Conservation (phyloP, 164 flowering plant species). For the Stephania japonica region DNA sequence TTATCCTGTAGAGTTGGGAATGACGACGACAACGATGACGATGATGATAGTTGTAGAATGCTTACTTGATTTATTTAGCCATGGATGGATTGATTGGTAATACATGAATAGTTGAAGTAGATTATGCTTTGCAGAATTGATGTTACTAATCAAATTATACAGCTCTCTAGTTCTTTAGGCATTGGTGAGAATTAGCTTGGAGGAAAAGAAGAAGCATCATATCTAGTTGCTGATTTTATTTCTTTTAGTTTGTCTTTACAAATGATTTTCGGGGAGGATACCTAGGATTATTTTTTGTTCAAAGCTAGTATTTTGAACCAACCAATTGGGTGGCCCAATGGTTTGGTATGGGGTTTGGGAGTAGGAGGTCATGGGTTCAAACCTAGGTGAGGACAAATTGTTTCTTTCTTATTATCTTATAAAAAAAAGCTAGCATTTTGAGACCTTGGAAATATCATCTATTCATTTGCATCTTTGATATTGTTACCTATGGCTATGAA, state of each 20-base stretch:
- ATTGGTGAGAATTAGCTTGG: neutral
- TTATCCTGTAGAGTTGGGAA: neutral
- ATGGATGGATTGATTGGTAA: neutral
- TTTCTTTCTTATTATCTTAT: no score
- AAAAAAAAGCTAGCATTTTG: neutral
- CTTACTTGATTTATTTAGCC: neutral
- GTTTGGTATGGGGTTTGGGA: no score
- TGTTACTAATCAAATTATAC: no score
- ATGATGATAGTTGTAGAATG: neutral
- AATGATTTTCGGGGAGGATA: no score
- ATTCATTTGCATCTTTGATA: neutral
- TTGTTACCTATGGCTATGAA: neutral
- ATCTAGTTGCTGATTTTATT: neutral
- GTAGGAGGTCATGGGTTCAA: no score
- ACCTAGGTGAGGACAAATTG: no score
- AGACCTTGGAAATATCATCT: neutral
- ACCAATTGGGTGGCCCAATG: no score
- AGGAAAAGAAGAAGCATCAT: neutral
- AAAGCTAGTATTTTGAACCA: neutral
- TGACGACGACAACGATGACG: neutral
- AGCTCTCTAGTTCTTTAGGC: neutral
- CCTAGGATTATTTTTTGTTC: neutral
- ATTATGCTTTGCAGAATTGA: neutral
- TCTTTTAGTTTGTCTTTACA: no score
- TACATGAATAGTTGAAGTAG: neutral